Base-by-base conservation (phyloP, 495 filamentous ascomycete species). In the Penicillium roqueforti region DNA sequence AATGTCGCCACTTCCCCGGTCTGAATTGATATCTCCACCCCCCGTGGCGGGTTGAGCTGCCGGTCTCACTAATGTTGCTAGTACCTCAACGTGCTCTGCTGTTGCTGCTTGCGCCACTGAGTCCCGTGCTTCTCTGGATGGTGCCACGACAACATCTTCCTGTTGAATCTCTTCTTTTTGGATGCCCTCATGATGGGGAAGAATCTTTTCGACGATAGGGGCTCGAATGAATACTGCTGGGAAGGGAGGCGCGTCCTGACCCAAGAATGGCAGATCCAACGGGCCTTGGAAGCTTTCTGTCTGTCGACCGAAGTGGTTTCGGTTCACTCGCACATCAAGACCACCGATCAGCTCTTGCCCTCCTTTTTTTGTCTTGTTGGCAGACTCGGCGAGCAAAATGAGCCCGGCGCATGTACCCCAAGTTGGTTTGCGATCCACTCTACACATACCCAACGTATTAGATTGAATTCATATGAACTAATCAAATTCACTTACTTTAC, bases 341-440 rank as follows among this genome's bases (percentile, higher is more conserved):
- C 93, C 93, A 1, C 93, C 93, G 39, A 98, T 89, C 19, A 97
- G 81, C 45, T 96, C 91, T 63, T 97, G 93, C 0, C 93, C 93
- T 39, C 91, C 91, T 54, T 86, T 83, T 66, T 96, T 97, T 3
- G 88, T 92, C 22, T 84, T 80, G 65, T 91, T 92, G 20, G 93
- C 95, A 39, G 86, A 83, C 66, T 96, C 91, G 11, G 90, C 85
- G 41, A 98, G 86, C 34, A 97, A 73, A 57, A 98, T 97, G 51
- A 98, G 78, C 5, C 93, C 93, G 20, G 93, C 93, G 67, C 93
- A 98, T 22, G 93, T 97, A 11, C 93, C 93, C 93, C 93, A 98
- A 16, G 86, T 88, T 18, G 95, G 92, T 66, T 88, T 92, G 60
- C 85, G 81, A 44, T 82, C 62, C 50, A 71, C 59, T 55, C 66